Evolutionary conservation across 2,329 filamentous ascomycete species (phyloP), one percentile per base, ranked within the genome.

Genomic region (Septoria linicola): DNA sequence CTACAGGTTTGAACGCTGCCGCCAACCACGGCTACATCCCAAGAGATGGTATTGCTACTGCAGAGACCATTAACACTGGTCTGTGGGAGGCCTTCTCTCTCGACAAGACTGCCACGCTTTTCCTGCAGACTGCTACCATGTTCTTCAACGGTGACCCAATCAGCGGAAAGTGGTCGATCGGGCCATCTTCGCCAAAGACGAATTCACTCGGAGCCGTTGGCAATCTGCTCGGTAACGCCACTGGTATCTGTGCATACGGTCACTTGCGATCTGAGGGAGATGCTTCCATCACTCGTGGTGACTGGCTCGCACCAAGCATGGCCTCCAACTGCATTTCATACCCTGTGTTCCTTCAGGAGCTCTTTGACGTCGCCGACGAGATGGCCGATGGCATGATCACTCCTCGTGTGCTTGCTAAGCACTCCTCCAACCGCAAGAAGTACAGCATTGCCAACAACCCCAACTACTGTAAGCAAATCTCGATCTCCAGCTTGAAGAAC

Each of bases 11-110:
- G 36, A 55, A 55, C 35, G 57, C 57, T 11, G 41, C 46, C 21
- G 65, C 64, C 21, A 68, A 68, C 44, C 65, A 66, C 45, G 59
- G 59, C 31, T 61, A 61, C 48, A 50, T 62, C n/a, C 59, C 55
- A 20, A 51, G 58, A 13, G 23, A 48, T 47, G 59, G 59, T 35
- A 54, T 60, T 32, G 54, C 46, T 14, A 53, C 58, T 16, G 34
- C 55, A 16, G 48, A 54, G 16, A 53, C 51, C 13, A 59, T 63
- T 49, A 63, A 63, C 49, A 60, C 54, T 14, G 54, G 57, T 35
- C 48, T 59, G 7, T 50, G 43, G 19, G 41, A 46, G 19, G 51
- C 51, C 1, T 62, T 54, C 43, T 53, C 54, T 20, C 49, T 62
- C 14, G 58, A 59, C 40, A 42, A 54, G 14, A 55, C 57, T 11